Evolutionary conservation across 179 eudicot species (phyloP), one percentile per base, ranked within the genome.

Genomic region (Nepenthes alata): DNA sequence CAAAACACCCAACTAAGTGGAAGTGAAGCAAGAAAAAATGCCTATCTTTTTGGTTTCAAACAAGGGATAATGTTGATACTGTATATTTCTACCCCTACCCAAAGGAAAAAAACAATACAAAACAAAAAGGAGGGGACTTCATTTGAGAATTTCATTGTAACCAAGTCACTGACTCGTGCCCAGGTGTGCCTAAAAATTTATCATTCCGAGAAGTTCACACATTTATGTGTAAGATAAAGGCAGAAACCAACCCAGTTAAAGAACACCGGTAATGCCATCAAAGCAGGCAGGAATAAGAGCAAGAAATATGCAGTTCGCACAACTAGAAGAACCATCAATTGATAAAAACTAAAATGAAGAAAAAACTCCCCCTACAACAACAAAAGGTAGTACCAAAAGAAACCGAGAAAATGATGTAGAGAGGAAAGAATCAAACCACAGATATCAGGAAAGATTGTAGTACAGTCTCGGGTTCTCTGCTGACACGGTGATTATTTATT

Each of bases 371-470:
- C 6, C 3, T 13, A 35, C 47, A 68, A 7, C 45, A 62, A 54
- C 44, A 35, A 70, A 4, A 59, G n/a, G 53, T 10, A 44, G 12
- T 49, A 39, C 48, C 37, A 53, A 14, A 47, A 61, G 50, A 55
- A 34, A 62, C 25, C 25, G 25, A 25, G 25, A 25, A 25, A 25
- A 25, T 25, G 25, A 25, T 25, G 25, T 25, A 60, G 70, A 57
- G 53, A n/a, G 38, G 35, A 60, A 64, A 51, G 41, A 78, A 25
- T 70, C 86, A 63, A 59, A 93, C 98, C 97, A 93, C 77, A 63
- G 95, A 85, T 56, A 93, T 81, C 68, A 81, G 83, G 70, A 93
- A 87, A 69, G 98, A 95, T 71, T 93, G 87, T 53, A 87, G 68
- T 55, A 75, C 74, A 55, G 81, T 65, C 56, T 72, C 78, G 7